Evolutionary conservation across 179 eudicot species (phyloP).

Genomic region (Pouteria campechiana): DNA sequence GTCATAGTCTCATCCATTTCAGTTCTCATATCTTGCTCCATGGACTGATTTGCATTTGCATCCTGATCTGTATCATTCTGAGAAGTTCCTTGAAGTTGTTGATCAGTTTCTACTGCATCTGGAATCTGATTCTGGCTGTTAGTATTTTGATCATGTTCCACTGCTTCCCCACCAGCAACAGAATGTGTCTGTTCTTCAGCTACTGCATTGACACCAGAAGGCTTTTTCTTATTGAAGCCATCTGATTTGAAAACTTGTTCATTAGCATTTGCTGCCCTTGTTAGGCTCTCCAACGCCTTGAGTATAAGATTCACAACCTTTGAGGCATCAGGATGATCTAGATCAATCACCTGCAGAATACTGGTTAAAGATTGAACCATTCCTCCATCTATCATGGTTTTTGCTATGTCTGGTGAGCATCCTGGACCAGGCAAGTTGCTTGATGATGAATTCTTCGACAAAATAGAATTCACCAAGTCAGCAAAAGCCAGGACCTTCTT

Average conservation of each 20-base stretch:
- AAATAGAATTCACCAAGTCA: constrained; percentile 75
- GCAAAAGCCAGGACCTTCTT: constrained; percentile 66
- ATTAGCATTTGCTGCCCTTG: constrained; percentile 85
- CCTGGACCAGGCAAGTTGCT: constrained; percentile 76
- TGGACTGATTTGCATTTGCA: constrained; percentile 28
- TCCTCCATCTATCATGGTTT: constrained; percentile 97
- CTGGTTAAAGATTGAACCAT: constrained; percentile 71
- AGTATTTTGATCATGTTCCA: constrained; percentile 28
- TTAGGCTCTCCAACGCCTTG: constrained; percentile 78
- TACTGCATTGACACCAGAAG: constrained; percentile 33
- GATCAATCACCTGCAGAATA: constrained; percentile 75
- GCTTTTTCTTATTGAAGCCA: constrained; percentile 51
- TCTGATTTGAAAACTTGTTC: constrained; percentile 69
- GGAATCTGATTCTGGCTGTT: constrained; percentile 26
- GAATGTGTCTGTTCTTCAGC: constrained; percentile 30
- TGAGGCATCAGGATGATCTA: constrained; percentile 97
- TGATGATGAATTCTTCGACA: constrained; percentile 83
- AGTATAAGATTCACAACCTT: constrained; percentile 79
- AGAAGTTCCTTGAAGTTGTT: constrained; percentile 25
- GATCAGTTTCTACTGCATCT: constrained; percentile 29
- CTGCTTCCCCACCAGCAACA: constrained; percentile 19
- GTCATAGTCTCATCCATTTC: constrained; percentile 38
- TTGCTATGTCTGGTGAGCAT: constrained; percentile 91
- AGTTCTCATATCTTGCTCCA: constrained; percentile 57
- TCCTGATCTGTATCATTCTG: constrained; percentile 30